A percentile compares a stretch with the other conserved stretches of the same genome.
Evolutionary conservation across 768 basidiomycete species (phyloP).

Genomic region (Pisolithus orientalis): DNA sequence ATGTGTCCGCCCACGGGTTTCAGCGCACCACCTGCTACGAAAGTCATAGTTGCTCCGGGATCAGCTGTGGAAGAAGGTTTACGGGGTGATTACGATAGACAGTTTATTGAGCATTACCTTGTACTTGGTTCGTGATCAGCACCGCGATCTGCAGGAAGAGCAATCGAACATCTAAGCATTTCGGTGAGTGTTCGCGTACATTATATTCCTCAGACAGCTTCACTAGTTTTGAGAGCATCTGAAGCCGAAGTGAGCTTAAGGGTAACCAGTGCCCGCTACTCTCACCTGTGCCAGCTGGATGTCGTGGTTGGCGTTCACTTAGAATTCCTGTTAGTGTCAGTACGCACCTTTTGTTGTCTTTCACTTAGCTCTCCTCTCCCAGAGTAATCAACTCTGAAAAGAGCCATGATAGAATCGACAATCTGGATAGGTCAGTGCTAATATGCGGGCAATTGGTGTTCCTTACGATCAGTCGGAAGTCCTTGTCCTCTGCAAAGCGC

Average conservation of each 20-base stretch:
- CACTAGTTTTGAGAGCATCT: conserved; percentile 89
- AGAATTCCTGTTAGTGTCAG: not conserved
- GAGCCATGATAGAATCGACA: conserved; percentile 94
- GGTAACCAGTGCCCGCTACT: not conserved
- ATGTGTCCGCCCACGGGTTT: conserved; percentile 92
- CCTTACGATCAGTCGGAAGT: conserved; percentile 63
- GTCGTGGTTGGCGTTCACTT: conserved; percentile 8
- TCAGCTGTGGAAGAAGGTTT: conserved; percentile 51
- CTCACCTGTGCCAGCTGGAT: conserved; percentile 77
- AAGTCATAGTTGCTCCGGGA: conserved; percentile 92
- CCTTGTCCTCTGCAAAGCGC: conserved; percentile 86
- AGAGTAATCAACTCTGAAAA: conserved; percentile 90
- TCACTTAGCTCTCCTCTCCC: conserved; percentile 93
- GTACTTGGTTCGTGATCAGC: conserved; percentile 89
- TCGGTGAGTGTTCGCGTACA: conserved; percentile 32
- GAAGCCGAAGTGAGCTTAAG: conserved; percentile 1
- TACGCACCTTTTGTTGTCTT: conserved; percentile 77
- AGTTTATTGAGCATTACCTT: conserved; percentile 42
- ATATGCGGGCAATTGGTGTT: not conserved
- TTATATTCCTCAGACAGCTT: conserved; percentile 93
- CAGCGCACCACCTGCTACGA: conserved; percentile 87
- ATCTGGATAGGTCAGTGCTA: conserved; percentile 45
- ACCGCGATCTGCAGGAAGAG: conserved; percentile 58
- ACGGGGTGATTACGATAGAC: not conserved
- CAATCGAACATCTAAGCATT: conserved; percentile 1